phyloP scores from a whole-genome alignment of 495 filamentous ascomycete genomes.

The Tuber calosporum region DNA sequence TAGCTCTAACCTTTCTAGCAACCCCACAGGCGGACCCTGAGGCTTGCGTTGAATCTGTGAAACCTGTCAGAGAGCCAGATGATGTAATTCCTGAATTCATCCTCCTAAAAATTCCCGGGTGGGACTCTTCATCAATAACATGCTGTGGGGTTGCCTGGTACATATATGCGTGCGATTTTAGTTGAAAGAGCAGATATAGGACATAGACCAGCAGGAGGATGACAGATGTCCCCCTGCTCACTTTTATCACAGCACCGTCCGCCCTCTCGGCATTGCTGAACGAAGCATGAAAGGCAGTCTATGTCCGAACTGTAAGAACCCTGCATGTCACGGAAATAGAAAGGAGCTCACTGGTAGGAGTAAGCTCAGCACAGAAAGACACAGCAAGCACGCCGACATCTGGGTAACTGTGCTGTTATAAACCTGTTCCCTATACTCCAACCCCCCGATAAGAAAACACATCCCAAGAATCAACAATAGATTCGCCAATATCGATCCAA shows the following conservation, averaged over 20 bases:
- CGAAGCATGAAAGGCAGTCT: not conserved
- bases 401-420: slow-evolving; percentile 93
- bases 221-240: not conserved
- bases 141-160: not conserved
- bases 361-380: not conserved
- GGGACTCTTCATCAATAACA: not conserved
- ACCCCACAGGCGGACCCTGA: not conserved
- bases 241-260: not conserved
- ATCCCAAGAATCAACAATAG: slow-evolving; percentile 82
- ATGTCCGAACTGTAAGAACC: not conserved
- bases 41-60: not conserved
- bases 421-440: slow-evolving; percentile 83
- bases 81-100: not conserved
- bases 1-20: not conserved
- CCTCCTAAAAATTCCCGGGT: not conserved
- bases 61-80: not conserved
- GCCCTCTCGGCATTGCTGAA: not conserved
- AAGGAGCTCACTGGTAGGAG: not conserved
- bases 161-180: not conserved
- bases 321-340: not conserved
- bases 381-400: slow-evolving; percentile 63
- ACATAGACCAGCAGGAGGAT: not conserved
- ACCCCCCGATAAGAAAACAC: slow-evolving; percentile 77
- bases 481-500: slow-evolving; percentile 84
- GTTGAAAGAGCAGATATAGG: not conserved